Evolutionary conservation across 1,284 basidiomycete genomes (phyloP), one percentile per base, ranked within the genome.

Genomic region (Stygiomarasmius scandens): DNA sequence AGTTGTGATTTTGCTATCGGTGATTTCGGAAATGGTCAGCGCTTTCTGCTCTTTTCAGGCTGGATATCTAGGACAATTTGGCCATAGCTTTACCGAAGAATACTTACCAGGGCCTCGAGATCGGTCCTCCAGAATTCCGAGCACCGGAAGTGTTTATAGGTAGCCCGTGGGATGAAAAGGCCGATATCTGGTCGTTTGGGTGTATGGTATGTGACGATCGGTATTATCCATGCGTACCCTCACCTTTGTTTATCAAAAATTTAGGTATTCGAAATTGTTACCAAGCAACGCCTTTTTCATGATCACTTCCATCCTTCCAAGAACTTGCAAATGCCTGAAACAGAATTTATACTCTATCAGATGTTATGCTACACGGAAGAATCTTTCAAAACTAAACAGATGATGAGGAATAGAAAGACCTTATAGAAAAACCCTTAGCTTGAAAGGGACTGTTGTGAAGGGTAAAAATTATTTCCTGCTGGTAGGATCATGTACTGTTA

Each of bases 161-260:
- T 11, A 68, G 66, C 12, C 56, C 60, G 47, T 74, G 71, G 71
- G 63, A 72, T 52, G 63, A 63, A 54, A 65, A 63, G 36, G 69
- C 67, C 10, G 72, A 74, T 53, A 72, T 73, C 25, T 74, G 72
- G 72, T 61, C 69, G 20, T 70, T 69, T 57, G 72, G 72, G 25
- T 73, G 69, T 56, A 54, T 71, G 55, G 71, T 71, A 64, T 48
- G 63, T 56, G 43, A 22, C 4, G 10, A 22, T 36, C 36, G 10
- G 29, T n/a, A 34, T 8, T 19, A 34, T 3, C 23, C 24, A 29
- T 32, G 12, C 29, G 29, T 32, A 32, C 12, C 5, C 29, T 32
- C 12, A 32, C n/a, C n/a, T 3, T 36, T 59, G 14, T 29, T 11
- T 14, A 48, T 43, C 41, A 34, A 12, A 16, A 46, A 52, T 43